Evolutionary conservation across 2,329 filamentous ascomycete species (phyloP).

Genomic region (Nemania sp.): DNA sequence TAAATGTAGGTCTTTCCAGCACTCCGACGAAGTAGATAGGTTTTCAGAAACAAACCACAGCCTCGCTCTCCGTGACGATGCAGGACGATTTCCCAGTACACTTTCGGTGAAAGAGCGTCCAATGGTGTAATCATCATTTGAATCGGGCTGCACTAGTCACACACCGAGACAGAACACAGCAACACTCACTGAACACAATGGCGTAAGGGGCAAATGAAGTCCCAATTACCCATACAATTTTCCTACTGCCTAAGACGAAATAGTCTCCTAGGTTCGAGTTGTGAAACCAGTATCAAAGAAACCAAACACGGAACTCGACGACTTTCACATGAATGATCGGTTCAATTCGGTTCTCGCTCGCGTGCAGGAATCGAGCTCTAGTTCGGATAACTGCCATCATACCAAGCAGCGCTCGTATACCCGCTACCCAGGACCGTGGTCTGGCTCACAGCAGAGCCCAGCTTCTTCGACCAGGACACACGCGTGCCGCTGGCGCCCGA

Average conservation of each 20-base stretch:
- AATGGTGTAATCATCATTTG: neutral
- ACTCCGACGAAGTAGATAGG: neutral
- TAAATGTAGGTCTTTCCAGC: neutral
- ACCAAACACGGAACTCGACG: no score
- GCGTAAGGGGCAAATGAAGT: no score
- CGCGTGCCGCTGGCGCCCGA: conserved; percentile 56
- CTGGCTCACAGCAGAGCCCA: conserved; percentile 42
- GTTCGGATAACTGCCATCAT: conserved; percentile 27
- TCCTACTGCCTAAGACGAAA: no score
- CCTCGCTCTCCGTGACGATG: conserved; percentile 9
- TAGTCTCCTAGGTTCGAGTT: no score
- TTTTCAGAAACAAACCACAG: neutral
- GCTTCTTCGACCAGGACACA: conserved; percentile 47
- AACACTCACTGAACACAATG: no score
- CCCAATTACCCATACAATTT: no score
- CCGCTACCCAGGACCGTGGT: conserved; percentile 33
- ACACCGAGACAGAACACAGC: no score
- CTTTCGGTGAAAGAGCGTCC: neutral
- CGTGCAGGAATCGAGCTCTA: conserved; percentile 7
- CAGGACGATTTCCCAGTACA: neutral
- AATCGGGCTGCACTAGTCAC: no score
- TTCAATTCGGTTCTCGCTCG: neutral
- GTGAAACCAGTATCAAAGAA: no score
- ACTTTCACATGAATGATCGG: neutral
- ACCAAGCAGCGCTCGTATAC: conserved; percentile 28